Evolutionary conservation across 2,329 filamentous ascomycete genomes (phyloP), one percentile per base, ranked within the genome.

Genomic region (Alternaria postmessia): DNA sequence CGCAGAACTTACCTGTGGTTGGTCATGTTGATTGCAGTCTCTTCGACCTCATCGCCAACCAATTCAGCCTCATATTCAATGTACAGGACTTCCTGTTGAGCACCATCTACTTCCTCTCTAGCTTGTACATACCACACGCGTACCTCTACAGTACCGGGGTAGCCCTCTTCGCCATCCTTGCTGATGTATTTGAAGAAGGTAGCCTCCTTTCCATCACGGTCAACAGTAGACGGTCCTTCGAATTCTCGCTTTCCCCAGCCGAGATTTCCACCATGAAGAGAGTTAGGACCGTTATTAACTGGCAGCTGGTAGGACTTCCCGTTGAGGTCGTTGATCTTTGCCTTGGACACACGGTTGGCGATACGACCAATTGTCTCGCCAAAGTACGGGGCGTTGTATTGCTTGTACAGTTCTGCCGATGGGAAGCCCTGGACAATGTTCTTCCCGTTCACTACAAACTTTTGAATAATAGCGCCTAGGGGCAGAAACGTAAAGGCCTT

Each of bases 351-450:
- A 58, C 94, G 90, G 82, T 98, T 98, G 62, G 93, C 86, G 30
- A 88, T 84, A 39, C 87, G 91, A 56, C 95, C 95, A 76, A 98
- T 97, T 44, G 93, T 98, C 78, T 94, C 94, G 65, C 95, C 94
- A 75, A 97, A 98, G 83, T 89, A 94, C 2, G 92, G 89, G 11
- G 80, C 82, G 81, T 95, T 94, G 83, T 94, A 65, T 68, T 87
- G 81, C 66, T 86, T 86, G 81, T 97, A 97, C 62, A 89, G 87
- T 44, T 91, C 87, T 54, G 91, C 86, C 14, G 85, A 88, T 18
- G 91, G 87, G 81, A 97, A 97, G 54, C 90, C 89, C 69, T 95
- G 91, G 22, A 97, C 94, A 67, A 99, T 95, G 82, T 97, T 95
- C 75, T 87, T 82, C 65, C 88, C 90, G 61, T 86, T 90, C 68